A percentile compares a stretch with the other conserved stretches of the same genome.
Evolutionary conservation across 164 flowering plant species (phyloP).

Genomic region (Piper longum): DNA sequence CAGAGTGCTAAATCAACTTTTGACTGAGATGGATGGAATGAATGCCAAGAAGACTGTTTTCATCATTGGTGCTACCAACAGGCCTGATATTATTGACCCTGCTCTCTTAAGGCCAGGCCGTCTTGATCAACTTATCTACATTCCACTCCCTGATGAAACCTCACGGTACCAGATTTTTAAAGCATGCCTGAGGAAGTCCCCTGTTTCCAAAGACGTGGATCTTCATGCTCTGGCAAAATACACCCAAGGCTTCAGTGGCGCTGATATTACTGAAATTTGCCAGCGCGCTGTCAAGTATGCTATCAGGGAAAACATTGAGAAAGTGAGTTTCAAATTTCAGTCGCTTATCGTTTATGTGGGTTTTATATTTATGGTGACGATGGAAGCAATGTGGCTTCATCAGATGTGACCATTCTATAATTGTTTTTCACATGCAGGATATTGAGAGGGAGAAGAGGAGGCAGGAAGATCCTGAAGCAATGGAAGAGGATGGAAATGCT

Average conservation of each 20-base stretch:
- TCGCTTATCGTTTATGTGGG: neutral
- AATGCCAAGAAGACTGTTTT: slow-evolving; percentile 84
- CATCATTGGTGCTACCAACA: slow-evolving; percentile 78
- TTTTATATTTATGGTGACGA: neutral
- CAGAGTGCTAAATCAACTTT: slow-evolving; percentile 73
- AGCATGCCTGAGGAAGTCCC: slow-evolving; percentile 74
- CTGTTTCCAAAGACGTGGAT: slow-evolving; percentile 67
- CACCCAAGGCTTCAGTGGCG: slow-evolving; percentile 88
- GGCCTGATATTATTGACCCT: slow-evolving; percentile 84
- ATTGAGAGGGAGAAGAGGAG: slow-evolving; percentile 72
- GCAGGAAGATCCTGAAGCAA: slow-evolving; percentile 58
- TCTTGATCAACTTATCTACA: slow-evolving; percentile 79
- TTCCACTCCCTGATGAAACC: slow-evolving; percentile 79
- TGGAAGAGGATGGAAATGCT: slow-evolving; percentile 53
- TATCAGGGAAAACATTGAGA: slow-evolving; percentile 76
- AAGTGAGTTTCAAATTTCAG: slow-evolving; percentile 22
- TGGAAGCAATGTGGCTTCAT: neutral
- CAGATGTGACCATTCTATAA: neutral
- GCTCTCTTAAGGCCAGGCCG: slow-evolving; percentile 82
- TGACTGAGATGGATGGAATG: slow-evolving; percentile 94
- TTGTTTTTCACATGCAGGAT: slow-evolving; percentile 29
- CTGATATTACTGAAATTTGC: slow-evolving; percentile 85
- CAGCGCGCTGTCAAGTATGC: slow-evolving; percentile 84
- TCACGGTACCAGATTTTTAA: slow-evolving; percentile 67
- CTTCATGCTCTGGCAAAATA: slow-evolving; percentile 65